Percentiles rank a stretch among this genome's conserved stretches.
Evolutionary conservation across 2,329 filamentous ascomycete species (phyloP).

Genomic region (Trichophyton benhamiae): DNA sequence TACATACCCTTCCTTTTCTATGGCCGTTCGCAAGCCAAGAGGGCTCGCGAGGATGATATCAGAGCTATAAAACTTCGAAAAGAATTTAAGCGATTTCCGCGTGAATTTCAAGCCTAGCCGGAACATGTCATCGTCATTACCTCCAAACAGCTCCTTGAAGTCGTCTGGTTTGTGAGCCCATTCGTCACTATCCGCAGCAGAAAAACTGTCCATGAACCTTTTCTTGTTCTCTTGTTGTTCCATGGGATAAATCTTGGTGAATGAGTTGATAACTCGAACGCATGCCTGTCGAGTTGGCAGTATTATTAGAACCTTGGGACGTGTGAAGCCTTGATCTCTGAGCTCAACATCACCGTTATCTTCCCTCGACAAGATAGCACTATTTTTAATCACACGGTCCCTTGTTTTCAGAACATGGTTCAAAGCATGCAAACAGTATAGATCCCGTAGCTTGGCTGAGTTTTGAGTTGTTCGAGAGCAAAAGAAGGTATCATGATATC

Average conservation of each 20-base stretch:
- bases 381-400: constrained; percentile 87
- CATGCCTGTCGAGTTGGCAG: constrained; percentile 81
- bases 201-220: constrained; percentile 75
- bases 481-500: constrained; percentile 69
- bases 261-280: constrained; percentile 62
- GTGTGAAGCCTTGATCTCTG: constrained; percentile 87
- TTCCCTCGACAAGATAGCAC: constrained; percentile 59
- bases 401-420: constrained; percentile 93
- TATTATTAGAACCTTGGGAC: constrained; percentile 84
- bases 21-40: constrained; percentile 76
- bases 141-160: constrained; percentile 78
- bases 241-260: constrained; percentile 62
- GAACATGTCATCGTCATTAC: constrained; percentile 97
- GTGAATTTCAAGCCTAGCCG: constrained; percentile 93
- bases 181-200: constrained; percentile 55
- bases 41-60: constrained; percentile 90
- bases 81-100: constrained; percentile 87
- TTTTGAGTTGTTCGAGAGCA: constrained; percentile 60
- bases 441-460: constrained; percentile 53
- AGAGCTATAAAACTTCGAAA: constrained; percentile 88
- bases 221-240: constrained; percentile 94
- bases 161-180: constrained; percentile 68
- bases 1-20: constrained; percentile 60
- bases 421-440: constrained; percentile 69
- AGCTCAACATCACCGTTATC: constrained; percentile 57